Base-by-base conservation (phyloP, 1,284 basidiomycete genomes). In the Leccinum griseonigrum region DNA sequence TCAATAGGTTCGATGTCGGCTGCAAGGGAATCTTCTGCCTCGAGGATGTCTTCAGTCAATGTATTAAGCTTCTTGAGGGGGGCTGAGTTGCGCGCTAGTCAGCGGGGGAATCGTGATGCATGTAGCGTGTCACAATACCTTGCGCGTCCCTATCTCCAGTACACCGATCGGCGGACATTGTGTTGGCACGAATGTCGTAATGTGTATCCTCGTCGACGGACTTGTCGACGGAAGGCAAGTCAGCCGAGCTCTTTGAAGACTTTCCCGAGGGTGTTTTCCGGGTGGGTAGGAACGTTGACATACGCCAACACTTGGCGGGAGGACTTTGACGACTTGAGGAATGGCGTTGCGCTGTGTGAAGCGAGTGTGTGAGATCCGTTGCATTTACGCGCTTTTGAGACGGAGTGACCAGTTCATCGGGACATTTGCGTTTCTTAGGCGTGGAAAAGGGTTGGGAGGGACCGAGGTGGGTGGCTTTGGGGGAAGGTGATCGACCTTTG, bases 21-120 rank as follows among this genome's bases (percentile, higher is more conserved):
- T 2, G 90, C 84, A 22, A 97, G 79, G 0, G 83, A 75, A 70
- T 97, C 95, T 70, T 96, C 91, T 0, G 94, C 92, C 71, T 96
- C 93, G 66, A 96, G 92, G 22, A 97, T 84, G 60, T 96, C 93
- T 63, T 96, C 93, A 1, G 96, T 78, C 18, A 90, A 73, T 6
- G 81, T 80, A 2, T 79, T 80, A 6, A 97, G 79, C 71, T 91
- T 95, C 69, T 93, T 87, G 8, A 93, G 76, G 0, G 90, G 87
- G 1, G 76, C 90, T 93, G 29, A 34, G 16, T 58, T 26, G 36
- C 8, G 53, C 4, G 3, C 3, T 11, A 46, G 54, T 73, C 22
- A 73, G 59, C 0, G 10, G 16, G 1, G 1, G 7, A 32, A 32
- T 14, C 18, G 7, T 9, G 13, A 51, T 4, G 8, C n/a, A 51